Base-by-base conservation (phyloP, 2,329 filamentous ascomycete genomes). In the Aspergillus fumigatiaffinis region DNA sequence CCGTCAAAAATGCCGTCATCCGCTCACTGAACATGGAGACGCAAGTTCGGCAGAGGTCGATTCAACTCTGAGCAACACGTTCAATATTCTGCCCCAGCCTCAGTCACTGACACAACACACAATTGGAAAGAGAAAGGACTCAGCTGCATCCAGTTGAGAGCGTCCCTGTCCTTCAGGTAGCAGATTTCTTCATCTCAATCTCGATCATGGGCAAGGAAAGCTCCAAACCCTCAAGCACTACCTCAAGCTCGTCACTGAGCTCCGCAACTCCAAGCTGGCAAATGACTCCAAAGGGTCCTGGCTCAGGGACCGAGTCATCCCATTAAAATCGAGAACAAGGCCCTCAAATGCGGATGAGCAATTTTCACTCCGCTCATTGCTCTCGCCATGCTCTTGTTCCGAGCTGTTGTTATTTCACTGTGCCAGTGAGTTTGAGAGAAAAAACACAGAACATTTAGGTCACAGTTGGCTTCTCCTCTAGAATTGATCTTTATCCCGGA, bases 1-100 rank as follows among this genome's bases (percentile, higher is more conserved):
- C 51, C 48, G 51, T 53, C 25, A 38, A 53, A 20, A 53, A 6
- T 53, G 42, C 38, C 9, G 4, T 53, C 51, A 53, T 53, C 8
- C 26, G 26, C 42, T 53, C 23, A 47, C n/a, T 17, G 17, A 48
- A 53, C 41, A 53, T 53, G 51, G 51, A 53, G 51, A 53, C 41
- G n/a, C 51, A 53, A 53, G 20, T n/a, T n/a, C 14, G n/a, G 35
- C 35, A 41, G 38, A 41, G 14, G 38, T 41, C 7, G 10, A 41
- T 20, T 41, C 38, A 20, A 20, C 14, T 8, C 38, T 29, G 28
- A 29, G 2, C 28, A 29, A 29, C 28, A 8, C 28, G 28, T 9
- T 29, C 28, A 10, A 29, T 29, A 29, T 29, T 29, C 8, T 29
- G 28, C 28, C 9, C 1, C 28, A 29, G 28, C 28, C 28, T 29